These are phyloP conservation scores for Salix arbutifolia DNA, from an alignment of 345 rosid genomes.

Conservation along the genomic window DNA sequence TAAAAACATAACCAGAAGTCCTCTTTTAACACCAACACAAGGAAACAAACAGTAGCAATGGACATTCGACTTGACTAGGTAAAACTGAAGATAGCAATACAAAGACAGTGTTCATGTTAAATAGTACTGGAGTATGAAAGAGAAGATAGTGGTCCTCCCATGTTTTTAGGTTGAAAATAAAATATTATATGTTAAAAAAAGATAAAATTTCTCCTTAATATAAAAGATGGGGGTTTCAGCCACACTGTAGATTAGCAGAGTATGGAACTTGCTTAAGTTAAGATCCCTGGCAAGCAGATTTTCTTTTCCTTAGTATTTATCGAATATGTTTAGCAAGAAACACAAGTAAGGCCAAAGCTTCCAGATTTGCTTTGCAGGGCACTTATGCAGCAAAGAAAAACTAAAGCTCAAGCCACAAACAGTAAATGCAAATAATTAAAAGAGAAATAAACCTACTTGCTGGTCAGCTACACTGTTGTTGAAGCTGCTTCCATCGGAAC, in stretches of 20 bases:
- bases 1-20: constrained; percentile 18
- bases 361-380: background rate
- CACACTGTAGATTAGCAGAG: background rate
- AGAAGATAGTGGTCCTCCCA: background rate
- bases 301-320: background rate
- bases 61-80: background rate
- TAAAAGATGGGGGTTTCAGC: background rate
- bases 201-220: background rate
- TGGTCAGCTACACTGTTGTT: constrained; percentile 91
- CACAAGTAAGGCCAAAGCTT: background rate
- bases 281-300: background rate
- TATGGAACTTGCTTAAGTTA: background rate
- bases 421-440: background rate
- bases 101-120: background rate
- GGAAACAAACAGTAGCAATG: background rate
- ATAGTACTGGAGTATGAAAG: background rate
- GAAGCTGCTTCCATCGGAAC: constrained; percentile 80
- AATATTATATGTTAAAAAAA: background rate
- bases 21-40: constrained; percentile 9
- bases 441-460: constrained; percentile 53
- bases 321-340: background rate
- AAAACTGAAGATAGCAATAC: background rate
- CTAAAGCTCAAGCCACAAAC: background rate
- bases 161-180: background rate
- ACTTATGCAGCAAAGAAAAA: background rate